Evolutionary conservation across 768 basidiomycete species (phyloP).

Genomic region (Leccinum boreale): DNA sequence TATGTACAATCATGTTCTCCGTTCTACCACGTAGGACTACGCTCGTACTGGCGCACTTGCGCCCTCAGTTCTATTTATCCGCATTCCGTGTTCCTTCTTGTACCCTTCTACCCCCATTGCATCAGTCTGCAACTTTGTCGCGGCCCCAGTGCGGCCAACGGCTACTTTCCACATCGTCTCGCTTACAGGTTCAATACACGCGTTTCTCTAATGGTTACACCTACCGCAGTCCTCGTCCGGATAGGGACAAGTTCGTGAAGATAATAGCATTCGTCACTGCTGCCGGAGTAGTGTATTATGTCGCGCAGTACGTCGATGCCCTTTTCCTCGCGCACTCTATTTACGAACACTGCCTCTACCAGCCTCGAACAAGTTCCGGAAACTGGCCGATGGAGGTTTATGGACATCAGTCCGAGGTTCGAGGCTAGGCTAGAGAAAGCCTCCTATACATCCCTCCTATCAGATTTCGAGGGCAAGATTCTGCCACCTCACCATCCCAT

Average conservation of each 20-base stretch:
- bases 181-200: constrained; percentile 22
- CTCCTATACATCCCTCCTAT: constrained; percentile 40
- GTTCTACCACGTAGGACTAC: neutral
- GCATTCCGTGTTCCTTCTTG: neutral
- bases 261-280: constrained; percentile 19
- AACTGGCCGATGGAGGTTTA: constrained; percentile 87
- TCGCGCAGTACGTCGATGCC: constrained; percentile 26
- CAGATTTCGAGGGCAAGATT: constrained; percentile 50
- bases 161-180: constrained; percentile 21
- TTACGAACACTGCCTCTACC: neutral
- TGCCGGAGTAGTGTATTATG: constrained; percentile 23
- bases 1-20: constrained; percentile 10
- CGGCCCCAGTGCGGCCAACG: constrained; percentile 6
- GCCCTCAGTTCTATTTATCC: neutral
- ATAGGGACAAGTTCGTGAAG: constrained; percentile 8
- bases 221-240: constrained; percentile 4
- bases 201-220: constrained; percentile 21
- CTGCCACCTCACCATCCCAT: constrained; percentile 68
- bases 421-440: constrained; percentile 54
- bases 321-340: neutral
- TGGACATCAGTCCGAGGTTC: constrained; percentile 60
- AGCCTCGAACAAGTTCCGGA: constrained; percentile 85
- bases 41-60: constrained; percentile 3
- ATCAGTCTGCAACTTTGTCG: neutral
- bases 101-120: neutral